Percentiles rank a stretch among this genome's conserved stretches.
Evolutionary conservation across 495 filamentous ascomycete species (phyloP).

Genomic region (Monascus purpureus): DNA sequence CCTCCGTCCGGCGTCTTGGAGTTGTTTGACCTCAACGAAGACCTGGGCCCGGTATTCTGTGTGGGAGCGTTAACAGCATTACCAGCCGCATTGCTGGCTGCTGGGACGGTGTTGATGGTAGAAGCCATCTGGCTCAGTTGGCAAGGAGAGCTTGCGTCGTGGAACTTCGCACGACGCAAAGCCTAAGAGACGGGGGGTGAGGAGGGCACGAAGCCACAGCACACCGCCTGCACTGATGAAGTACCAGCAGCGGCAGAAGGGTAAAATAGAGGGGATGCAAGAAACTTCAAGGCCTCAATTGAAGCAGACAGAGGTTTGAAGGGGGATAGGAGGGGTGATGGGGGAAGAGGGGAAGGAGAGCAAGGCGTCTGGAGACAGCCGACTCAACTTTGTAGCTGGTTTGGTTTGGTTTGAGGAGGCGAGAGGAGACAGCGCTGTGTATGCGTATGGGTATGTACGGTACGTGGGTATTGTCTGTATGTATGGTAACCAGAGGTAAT

Average conservation of each 20-base stretch:
- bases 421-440: conserved; percentile 2
- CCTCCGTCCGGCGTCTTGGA: conserved; percentile 36
- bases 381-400: not conserved
- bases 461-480: no score
- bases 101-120: conserved; percentile 29
- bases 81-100: conserved; percentile 33
- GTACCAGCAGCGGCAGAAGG: conserved; percentile 1
- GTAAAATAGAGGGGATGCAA: conserved; percentile 3
- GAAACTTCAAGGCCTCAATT: not conserved
- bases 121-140: conserved; percentile 34
- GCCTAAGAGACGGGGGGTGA: conserved; percentile 5
- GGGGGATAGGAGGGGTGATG: conserved; percentile 6
- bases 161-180: conserved; percentile 28
- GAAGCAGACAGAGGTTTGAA: conserved; percentile 3
- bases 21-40: conserved; percentile 38
- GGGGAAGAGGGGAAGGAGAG: conserved; percentile 3
- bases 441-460: no score
- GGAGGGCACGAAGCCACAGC: conserved; percentile 17
- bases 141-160: conserved; percentile 25
- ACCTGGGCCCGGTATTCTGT: conserved; percentile 22
- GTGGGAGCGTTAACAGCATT: conserved; percentile 24
- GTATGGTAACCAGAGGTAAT: no score
- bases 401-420: not conserved
- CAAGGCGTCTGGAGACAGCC: not conserved
- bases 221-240: conserved; percentile 30